These are phyloP conservation scores for Aquilaria malaccensis DNA, from an alignment of 345 rosid genomes.

Conservation along the genomic window DNA sequence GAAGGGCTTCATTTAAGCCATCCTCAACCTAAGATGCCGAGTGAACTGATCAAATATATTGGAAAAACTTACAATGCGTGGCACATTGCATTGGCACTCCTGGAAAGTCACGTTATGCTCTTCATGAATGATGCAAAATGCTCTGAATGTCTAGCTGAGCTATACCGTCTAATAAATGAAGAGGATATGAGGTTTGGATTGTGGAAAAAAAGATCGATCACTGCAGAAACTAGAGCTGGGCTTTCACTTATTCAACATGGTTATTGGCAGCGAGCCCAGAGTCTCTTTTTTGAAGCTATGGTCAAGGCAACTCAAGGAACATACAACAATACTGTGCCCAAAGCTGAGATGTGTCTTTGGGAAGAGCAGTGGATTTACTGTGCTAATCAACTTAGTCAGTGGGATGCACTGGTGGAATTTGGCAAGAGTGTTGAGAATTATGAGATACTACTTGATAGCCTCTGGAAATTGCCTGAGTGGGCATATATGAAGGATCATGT, in stretches of 20 bases:
- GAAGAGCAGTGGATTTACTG: conserved; percentile 99
- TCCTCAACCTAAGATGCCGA: conserved; percentile 98
- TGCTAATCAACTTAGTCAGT: conserved; percentile 92
- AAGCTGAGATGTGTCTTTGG: conserved; percentile 99
- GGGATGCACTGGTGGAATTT: conserved; percentile 96
- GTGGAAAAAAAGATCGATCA: conserved; percentile 94
- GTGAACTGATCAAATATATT: conserved; percentile 93
- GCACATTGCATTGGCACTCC: conserved; percentile 88
- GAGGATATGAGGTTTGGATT: conserved; percentile 99
- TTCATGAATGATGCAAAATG: conserved; percentile 86
- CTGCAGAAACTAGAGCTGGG: conserved; percentile 96
- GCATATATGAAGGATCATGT: conserved; percentile 87
- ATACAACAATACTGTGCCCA: conserved; percentile 91
- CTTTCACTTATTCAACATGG: conserved; percentile 98
- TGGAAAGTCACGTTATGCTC: conserved; percentile 94
- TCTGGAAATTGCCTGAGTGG: conserved; percentile 99
- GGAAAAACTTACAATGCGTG: conserved; percentile 98
- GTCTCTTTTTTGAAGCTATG: conserved; percentile 96
- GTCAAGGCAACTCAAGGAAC: conserved; percentile 99
- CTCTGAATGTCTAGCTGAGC: conserved; percentile 94
- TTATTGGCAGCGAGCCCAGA: conserved; percentile 92
- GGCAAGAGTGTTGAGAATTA: conserved; percentile 91
- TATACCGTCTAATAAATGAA: conserved; percentile 89
- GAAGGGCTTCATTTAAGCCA: conserved; percentile 98
- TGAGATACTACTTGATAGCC: conserved; percentile 88